These are phyloP conservation scores for Cryptococcus depauperatus DNA, from an alignment of 1,284 basidiomycete species.

Conservation along the genomic window DNA sequence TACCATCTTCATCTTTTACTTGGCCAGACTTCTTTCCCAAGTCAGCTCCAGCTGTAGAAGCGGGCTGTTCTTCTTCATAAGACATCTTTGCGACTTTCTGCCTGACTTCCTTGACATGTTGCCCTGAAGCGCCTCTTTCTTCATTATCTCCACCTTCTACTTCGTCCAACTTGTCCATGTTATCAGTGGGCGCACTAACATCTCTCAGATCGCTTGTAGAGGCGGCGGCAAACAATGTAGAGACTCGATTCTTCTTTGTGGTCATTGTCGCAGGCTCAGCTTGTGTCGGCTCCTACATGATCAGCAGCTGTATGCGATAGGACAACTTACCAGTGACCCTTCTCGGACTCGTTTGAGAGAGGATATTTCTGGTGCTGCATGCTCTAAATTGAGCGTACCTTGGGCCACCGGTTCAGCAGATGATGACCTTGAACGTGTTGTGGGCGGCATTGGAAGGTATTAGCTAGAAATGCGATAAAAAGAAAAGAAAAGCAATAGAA, in stretches of 20 bases:
- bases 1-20: not conserved
- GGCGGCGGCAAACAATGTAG: conserved; percentile 3
- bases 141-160: conserved; percentile 7
- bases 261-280: conserved; percentile 11
- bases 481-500: not conserved
- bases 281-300: conserved; percentile 16
- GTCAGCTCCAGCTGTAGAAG: conserved; percentile 4
- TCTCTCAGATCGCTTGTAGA: not conserved
- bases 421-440: no score
- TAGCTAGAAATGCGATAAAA: no score
- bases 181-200: conserved; percentile 2
- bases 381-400: not conserved
- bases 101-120: conserved; percentile 37
- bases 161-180: conserved; percentile 6
- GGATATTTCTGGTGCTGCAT: not conserved
- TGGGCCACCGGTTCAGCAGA: not conserved
- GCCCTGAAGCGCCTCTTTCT: conserved; percentile 5
- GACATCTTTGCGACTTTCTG: conserved; percentile 39
- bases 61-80: conserved; percentile 26
- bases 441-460: no score
- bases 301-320: not conserved
- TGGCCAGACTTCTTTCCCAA: conserved; percentile 2
- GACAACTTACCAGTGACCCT: conserved; percentile 31
- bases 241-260: conserved; percentile 42
- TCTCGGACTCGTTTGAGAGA: conserved; percentile 41